Conservation (phyloP, 305 asterid species). For the Galium porrigens region DNA sequence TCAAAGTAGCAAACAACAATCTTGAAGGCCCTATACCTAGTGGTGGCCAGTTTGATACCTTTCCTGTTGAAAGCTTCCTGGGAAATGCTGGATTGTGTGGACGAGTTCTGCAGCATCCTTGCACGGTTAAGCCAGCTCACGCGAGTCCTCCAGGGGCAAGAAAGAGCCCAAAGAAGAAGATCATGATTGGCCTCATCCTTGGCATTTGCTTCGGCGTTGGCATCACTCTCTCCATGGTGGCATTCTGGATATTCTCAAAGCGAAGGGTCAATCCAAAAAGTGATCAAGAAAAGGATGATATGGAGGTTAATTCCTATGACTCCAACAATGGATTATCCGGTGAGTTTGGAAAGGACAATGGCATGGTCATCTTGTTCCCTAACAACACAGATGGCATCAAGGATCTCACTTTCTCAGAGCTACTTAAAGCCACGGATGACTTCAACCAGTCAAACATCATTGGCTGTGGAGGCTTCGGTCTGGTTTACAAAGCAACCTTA, state of each 20-base stretch:
- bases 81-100: conserved; percentile 54
- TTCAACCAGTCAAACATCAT: conserved; percentile 80
- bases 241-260: conserved; percentile 54
- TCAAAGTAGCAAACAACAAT: conserved; percentile 28
- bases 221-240: conserved; percentile 40
- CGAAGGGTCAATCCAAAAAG: conserved; percentile 45
- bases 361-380: conserved; percentile 64
- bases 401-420: conserved; percentile 61
- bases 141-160: conserved; percentile 16
- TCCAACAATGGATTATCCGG: conserved; percentile 54
- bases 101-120: conserved; percentile 32
- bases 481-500: conserved; percentile 78
- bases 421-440: conserved; percentile 72
- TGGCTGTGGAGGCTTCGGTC: conserved; percentile 94
- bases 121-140: conserved; percentile 24
- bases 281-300: conserved; percentile 35
- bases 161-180: conserved; percentile 38
- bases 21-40: conserved; percentile 35
- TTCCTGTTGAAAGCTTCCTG: conserved; percentile 20
- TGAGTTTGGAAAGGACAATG: conserved; percentile 45
- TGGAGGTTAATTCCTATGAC: conserved; percentile 43
- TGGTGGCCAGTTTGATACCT: conserved; percentile 36
- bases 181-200: conserved; percentile 40
- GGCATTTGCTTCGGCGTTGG: conserved; percentile 50
- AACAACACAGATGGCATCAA: conserved; percentile 40